A percentile compares a stretch with the other conserved stretches of the same genome.
These are phyloP conservation scores for Mucor mucedo DNA, from an alignment of 371 early-diverging fungal species.

Conservation along the genomic window DNA sequence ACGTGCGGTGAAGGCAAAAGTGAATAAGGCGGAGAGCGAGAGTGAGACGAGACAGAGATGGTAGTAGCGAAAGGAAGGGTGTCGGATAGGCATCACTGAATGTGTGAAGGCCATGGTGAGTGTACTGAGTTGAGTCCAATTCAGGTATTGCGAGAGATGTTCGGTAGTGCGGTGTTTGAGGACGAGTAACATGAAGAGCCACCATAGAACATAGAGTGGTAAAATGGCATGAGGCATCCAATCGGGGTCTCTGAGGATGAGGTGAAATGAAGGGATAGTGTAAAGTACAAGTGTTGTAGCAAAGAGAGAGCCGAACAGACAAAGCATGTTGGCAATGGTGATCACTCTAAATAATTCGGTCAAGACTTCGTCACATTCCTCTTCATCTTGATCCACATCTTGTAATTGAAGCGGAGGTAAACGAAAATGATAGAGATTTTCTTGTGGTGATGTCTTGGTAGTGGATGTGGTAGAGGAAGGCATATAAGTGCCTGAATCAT, in stretches of 20 bases:
- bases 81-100: not conserved
- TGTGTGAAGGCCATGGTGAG: slow-evolving; percentile 13
- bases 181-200: slow-evolving; percentile 20
- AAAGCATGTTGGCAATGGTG: slow-evolving; percentile 18
- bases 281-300: slow-evolving; percentile 11
- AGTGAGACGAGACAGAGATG: slow-evolving; percentile 5
- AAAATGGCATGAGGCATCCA: slow-evolving; percentile 21
- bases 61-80: not conserved
- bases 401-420: slow-evolving; percentile 12
- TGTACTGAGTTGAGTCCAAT: slow-evolving; percentile 20
- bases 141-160: slow-evolving; percentile 16
- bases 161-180: slow-evolving; percentile 16
- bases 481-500: not conserved
- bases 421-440: slow-evolving; percentile 1
- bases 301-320: slow-evolving; percentile 6
- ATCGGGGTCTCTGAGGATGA: slow-evolving; percentile 7
- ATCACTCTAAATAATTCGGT: slow-evolving; percentile 24
- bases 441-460: not conserved
- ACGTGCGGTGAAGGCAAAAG: slow-evolving; percentile 20
- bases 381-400: slow-evolving; percentile 11
- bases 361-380: slow-evolving; percentile 16
- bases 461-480: not conserved
- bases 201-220: slow-evolving; percentile 21
- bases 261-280: slow-evolving; percentile 2
- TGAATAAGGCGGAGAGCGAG: slow-evolving; percentile 3